Evolutionary conservation across 108 stramenopile species (phyloP).

Genomic region (Pseudonitzschia delicatissima): DNA sequence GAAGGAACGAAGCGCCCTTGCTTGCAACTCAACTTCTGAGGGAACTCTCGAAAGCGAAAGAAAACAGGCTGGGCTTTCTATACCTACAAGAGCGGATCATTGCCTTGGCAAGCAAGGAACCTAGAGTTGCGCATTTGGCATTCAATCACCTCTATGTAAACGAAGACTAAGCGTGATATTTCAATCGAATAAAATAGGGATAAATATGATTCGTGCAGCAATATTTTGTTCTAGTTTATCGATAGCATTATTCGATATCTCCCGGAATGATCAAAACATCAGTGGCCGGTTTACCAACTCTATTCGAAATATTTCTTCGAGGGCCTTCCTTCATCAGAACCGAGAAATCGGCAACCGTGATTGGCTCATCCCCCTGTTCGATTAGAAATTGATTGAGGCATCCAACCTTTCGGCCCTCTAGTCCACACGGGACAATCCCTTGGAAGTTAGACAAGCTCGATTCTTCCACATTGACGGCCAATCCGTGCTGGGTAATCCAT

Average conservation of each 20-base stretch:
- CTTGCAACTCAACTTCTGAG: constrained; percentile 60
- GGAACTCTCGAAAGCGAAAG: constrained; percentile 52
- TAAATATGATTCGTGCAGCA: no score
- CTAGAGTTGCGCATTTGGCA: constrained; percentile 61
- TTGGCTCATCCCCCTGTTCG: constrained; percentile 8
- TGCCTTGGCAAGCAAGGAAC: constrained; percentile 59
- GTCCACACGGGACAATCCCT: constrained; percentile 84
- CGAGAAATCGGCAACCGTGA: constrained; percentile 59
- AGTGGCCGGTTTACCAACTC: neutral
- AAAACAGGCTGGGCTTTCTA: constrained; percentile 49
- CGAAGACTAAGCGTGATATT: no score
- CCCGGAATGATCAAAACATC: neutral
- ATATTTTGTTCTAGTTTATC: neutral
- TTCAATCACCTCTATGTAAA: constrained; percentile 41
- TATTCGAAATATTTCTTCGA: constrained; percentile 54
- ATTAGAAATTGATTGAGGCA: constrained; percentile 64
- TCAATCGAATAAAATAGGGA: no score
- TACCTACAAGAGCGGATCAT: constrained; percentile 69
- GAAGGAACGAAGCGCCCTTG: constrained; percentile 59
- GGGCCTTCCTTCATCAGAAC: constrained; percentile 45
- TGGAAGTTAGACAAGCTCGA: constrained; percentile 57
- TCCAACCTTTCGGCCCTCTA: constrained; percentile 71
- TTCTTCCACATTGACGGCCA: constrained; percentile 90
- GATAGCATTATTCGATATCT: no score
- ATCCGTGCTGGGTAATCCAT: constrained; percentile 98